phyloP scores from a whole-genome alignment of 2,329 filamentous ascomycete genomes.

The Lachnellula willkommii region DNA sequence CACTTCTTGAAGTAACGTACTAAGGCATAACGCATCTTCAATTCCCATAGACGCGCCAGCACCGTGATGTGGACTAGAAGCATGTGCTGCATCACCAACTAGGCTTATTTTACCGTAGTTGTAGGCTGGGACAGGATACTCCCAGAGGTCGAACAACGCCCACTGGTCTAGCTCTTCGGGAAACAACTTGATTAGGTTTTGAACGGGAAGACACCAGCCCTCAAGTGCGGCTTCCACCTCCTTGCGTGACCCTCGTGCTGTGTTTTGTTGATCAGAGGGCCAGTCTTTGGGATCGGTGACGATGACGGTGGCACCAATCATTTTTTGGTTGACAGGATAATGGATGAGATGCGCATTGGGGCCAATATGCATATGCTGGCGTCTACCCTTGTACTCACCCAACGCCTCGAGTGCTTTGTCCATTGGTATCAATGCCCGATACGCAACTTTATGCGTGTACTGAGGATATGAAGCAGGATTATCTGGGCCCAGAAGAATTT shows the following conservation, averaged over 20 bases:
- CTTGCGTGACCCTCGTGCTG: constrained; percentile 34
- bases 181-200: constrained; percentile 36
- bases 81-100: constrained; percentile 53
- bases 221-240: constrained; percentile 38
- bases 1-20: not conserved
- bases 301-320: constrained; percentile 42
- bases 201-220: constrained; percentile 33
- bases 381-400: constrained; percentile 42
- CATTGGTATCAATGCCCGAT: constrained; percentile 56
- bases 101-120: constrained; percentile 40
- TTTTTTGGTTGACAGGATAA: constrained; percentile 53
- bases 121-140: constrained; percentile 43
- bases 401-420: constrained; percentile 42
- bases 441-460: constrained; percentile 54
- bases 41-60: constrained; percentile 51
- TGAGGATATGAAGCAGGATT: constrained; percentile 40
- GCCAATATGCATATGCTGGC: constrained; percentile 50
- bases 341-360: constrained; percentile 51
- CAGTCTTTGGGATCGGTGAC: constrained; percentile 36
- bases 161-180: constrained; percentile 42
- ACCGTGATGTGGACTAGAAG: constrained; percentile 49
- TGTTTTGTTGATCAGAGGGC: constrained; percentile 36
- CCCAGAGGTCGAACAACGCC: constrained; percentile 52
- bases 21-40: constrained; percentile 46
- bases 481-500: constrained; percentile 44